Percentiles rank a stretch among this genome's conserved stretches.
Evolutionary conservation across 2,329 filamentous ascomycete species (phyloP).

Genomic region (Epichloe coenophiala): DNA sequence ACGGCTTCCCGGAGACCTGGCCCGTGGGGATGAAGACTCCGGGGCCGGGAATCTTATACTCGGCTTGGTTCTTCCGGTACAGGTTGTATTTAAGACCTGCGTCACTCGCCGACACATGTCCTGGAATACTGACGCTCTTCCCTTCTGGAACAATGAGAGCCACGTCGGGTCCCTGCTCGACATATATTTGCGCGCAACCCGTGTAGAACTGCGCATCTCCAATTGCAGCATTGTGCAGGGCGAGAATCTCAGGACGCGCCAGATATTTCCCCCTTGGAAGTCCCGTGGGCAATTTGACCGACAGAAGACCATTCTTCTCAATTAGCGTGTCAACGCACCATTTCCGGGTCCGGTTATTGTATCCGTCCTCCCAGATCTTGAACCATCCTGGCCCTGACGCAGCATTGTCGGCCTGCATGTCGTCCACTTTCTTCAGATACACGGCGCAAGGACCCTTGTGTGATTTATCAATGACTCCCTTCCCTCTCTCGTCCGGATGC

Average conservation of each 20-base stretch:
- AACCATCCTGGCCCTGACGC: slow-evolving; percentile 57
- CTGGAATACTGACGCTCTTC: slow-evolving; percentile 45
- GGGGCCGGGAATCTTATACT: slow-evolving; percentile 42
- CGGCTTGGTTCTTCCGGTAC: slow-evolving; percentile 33
- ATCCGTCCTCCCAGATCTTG: slow-evolving; percentile 62
- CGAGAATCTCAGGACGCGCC: slow-evolving; percentile 55
- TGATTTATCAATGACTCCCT: slow-evolving; percentile 43
- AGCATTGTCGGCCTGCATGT: slow-evolving; percentile 35
- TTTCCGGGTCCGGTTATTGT: slow-evolving; percentile 36
- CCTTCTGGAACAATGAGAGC: slow-evolving; percentile 21
- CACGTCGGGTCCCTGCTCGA: slow-evolving; percentile 33
- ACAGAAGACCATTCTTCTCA: slow-evolving; percentile 48
- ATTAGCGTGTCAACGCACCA: slow-evolving; percentile 64
- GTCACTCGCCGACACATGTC: slow-evolving; percentile 42
- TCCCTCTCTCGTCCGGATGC: slow-evolving; percentile 40
- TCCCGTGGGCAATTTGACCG: slow-evolving; percentile 45
- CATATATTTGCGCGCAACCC: slow-evolving; percentile 58
- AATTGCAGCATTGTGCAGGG: slow-evolving; percentile 48
- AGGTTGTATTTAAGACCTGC: slow-evolving; percentile 51
- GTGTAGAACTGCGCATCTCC: slow-evolving; percentile 59
- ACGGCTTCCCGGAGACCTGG: slow-evolving; percentile 6
- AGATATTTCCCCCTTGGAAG: slow-evolving; percentile 56
- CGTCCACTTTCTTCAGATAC: slow-evolving; percentile 56
- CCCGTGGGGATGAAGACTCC: slow-evolving; percentile 31
- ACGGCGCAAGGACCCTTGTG: slow-evolving; percentile 60